Base-by-base conservation (phyloP, 2,329 filamentous ascomycete genomes). In the Pseudogymnoascus sp. region DNA sequence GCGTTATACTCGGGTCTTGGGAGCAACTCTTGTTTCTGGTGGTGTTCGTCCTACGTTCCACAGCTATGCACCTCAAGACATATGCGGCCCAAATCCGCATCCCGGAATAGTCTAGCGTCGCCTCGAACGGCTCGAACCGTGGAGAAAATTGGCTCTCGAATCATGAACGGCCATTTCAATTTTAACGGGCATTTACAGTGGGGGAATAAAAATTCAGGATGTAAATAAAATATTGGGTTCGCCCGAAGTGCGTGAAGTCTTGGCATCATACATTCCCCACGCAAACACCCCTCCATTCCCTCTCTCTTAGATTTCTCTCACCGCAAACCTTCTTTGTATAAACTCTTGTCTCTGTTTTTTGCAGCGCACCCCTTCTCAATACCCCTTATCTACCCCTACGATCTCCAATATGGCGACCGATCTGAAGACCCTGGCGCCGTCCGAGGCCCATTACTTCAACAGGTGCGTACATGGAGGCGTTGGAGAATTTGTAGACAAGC, bases 401-500 rank as follows among this genome's bases (percentile, higher is more conserved):
- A 47, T 47, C 41, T 28, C 41, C 41, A 47, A 18, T 47, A 47
- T 47, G 41, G 59, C 32, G 22, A 59, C 58, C 58, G 59, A 60
- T 12, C 81, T 89, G 75, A 85, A 87, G 73, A 75, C 78, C 69
- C 87, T 96, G 83, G 88, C 90, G 74, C 92, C 96, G 79, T 94
- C 92, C 66, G 94, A 99, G 81, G 91, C 95, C 76, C 94, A 97
- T 77, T 99, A 97, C 81, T 97, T 97, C 81, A 97, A 97, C 79
- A 96, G 91, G 92, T 95, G 78, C 66, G 70, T 67, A 73, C 20
- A 16, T 34, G 37, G n/a, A 58, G 30, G 20, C 28, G 61, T 30
- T 57, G 9, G 38, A 58, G 25, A 18, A 28, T 43, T 43, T 30
- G 14, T 20, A 61, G 20, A 50, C 22, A 54, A 39, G 34, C 30